Base-by-base conservation (phyloP, 1,284 basidiomycete species). In the Cryptococcus sp. region DNA sequence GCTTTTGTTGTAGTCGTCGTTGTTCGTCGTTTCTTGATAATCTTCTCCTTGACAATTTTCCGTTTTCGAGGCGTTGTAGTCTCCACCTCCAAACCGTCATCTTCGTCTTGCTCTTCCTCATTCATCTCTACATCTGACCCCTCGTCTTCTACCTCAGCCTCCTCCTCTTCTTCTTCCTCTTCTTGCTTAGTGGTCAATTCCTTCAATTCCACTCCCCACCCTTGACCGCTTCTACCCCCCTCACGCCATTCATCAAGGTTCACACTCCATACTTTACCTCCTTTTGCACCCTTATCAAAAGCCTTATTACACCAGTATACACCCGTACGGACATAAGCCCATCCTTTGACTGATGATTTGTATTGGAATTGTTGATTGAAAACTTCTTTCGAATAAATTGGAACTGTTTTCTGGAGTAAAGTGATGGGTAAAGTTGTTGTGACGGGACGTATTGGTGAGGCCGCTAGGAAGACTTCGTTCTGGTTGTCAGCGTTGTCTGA, bases 241-340 rank as follows among this genome's bases (percentile, higher is more conserved):
- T 63, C 62, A 48, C 64, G 56, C 69, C 71, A 73, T 23, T 54
- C 60, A 25, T 74, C 70, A 14, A 73, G 59, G 60, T 76, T 67
- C 14, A 76, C 61, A 32, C 54, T 57, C 67, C 65, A 73, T 36
- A 62, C 62, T 32, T 61, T 56, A 2, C 72, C 70, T 13, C 74
- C 74, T 39, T 67, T 66, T 5, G 66, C 72, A 39, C 65, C 62
- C 50, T 70, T 73, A 55, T 76, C 73, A 48, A 69, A 73, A 11
- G 74, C 73, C 22, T 66, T 57, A 25, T 65, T 45, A 48, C 72
- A 74, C 66, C 71, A 76, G 54, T 71, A 74, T 3, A 74, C 66
- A 7, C 69, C 64, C 40, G 59, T 53, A 10, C 59, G 60, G 49
- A 66, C 58, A 39, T 64, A 64, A 10, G 56, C 54, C 61, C 68